A percentile compares a stretch with the other conserved stretches of the same genome.
Evolutionary conservation across 495 filamentous ascomycete species (phyloP).

Genomic region (Rostrohypoxylon terebratum): DNA sequence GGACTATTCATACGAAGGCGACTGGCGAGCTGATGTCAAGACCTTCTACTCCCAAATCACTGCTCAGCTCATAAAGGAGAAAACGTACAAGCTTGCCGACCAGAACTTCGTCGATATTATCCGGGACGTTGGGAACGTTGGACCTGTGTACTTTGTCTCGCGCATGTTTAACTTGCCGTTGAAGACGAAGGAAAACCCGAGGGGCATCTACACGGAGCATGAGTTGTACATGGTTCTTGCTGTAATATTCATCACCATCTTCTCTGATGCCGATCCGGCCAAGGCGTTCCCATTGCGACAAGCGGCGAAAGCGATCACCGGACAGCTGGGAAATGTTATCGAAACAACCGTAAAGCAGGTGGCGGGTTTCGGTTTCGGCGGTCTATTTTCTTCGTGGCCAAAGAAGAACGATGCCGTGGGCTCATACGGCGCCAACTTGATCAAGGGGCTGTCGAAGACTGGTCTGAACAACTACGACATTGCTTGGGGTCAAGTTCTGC

Average conservation of each 20-base stretch:
- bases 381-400: conserved; percentile 57
- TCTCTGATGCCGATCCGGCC: conserved; percentile 61
- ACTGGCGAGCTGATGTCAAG: conserved; percentile 69
- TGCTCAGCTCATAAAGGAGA: conserved; percentile 70
- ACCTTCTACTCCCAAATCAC: conserved; percentile 74
- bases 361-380: conserved; percentile 65
- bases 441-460: conserved; percentile 74
- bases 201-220: conserved; percentile 80
- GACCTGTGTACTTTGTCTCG: conserved; percentile 77
- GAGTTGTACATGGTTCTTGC: conserved; percentile 83
- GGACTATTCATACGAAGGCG: conserved; percentile 67
- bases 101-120: conserved; percentile 79
- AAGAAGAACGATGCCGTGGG: conserved; percentile 67
- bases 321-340: conserved; percentile 59
- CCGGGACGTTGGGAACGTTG: conserved; percentile 80
- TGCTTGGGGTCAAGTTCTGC: conserved; percentile 77
- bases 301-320: conserved; percentile 69
- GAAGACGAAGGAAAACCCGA: conserved; percentile 73
- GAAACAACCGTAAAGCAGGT: conserved; percentile 70
- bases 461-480: conserved; percentile 75
- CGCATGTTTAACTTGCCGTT: conserved; percentile 79
- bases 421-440: conserved; percentile 75
- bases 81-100: conserved; percentile 68
- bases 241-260: conserved; percentile 69
- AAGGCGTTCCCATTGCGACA: conserved; percentile 69